Conservation (phyloP, 78 protist species). For the Isochrysis galbana region DNA sequence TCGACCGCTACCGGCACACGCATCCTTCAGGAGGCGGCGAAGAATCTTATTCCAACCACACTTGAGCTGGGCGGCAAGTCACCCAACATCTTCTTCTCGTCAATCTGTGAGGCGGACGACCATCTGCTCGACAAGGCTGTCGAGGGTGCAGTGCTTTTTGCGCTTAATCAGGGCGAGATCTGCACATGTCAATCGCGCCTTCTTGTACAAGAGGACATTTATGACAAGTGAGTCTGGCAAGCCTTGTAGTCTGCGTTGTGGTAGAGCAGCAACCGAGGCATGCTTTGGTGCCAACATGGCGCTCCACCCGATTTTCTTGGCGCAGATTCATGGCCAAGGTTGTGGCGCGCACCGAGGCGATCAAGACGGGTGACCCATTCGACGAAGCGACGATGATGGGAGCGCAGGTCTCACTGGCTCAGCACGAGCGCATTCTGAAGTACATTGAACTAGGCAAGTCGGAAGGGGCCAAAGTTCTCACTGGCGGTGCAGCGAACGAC, state of each 20-base stretch:
- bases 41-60: slow-evolving; percentile 44
- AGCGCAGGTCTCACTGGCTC: background rate
- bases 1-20: slow-evolving; percentile 64
- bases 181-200: background rate
- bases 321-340: background rate
- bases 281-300: too few species aligned
- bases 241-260: too few species aligned
- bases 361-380: background rate
- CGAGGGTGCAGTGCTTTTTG: background rate
- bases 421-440: background rate
- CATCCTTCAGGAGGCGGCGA: slow-evolving; percentile 61
- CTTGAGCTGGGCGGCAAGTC: slow-evolving; percentile 90
- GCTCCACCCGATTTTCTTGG: too few species aligned
- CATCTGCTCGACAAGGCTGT: background rate
- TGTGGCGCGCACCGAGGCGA: background rate
- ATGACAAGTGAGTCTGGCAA: too few species aligned
- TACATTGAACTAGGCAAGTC: background rate
- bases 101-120: background rate
- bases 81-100: slow-evolving; percentile 70
- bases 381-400: background rate
- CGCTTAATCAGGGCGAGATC: background rate
- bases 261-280: too few species aligned
- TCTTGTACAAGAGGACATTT: background rate
- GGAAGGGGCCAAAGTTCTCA: slow-evolving; percentile 5
- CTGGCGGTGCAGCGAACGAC: slow-evolving; percentile 17